Conservation (phyloP, 2,329 filamentous ascomycete genomes). For the Beauveria sp. region DNA sequence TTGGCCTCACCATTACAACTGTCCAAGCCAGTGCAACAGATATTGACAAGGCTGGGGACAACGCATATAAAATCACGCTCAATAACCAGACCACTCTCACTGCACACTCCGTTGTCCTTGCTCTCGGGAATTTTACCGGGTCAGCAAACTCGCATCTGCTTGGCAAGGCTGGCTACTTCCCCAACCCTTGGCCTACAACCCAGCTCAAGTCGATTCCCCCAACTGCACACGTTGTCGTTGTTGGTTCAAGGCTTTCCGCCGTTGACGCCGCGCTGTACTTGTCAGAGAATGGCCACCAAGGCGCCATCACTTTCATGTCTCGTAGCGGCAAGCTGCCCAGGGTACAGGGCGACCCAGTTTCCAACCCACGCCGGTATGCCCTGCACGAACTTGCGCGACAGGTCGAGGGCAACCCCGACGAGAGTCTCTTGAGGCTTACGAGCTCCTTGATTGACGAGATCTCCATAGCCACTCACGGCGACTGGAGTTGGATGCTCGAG, state of each 20-base stretch:
- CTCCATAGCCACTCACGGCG: neutral
- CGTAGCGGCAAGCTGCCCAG: constrained; percentile 7
- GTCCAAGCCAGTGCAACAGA: neutral
- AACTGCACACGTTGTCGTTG: constrained; percentile 1
- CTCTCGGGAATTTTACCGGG: constrained; percentile 7
- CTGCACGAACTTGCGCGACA: constrained; percentile 9
- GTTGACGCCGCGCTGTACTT: constrained; percentile 7
- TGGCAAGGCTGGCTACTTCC: constrained; percentile 4
- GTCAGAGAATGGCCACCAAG: constrained; percentile 3
- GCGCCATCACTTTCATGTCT: constrained; percentile 11
- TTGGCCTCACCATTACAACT: neutral
- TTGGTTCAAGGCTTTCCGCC: constrained; percentile 4
- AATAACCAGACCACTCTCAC: neutral
- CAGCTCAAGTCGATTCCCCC: neutral
- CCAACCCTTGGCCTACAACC: constrained; percentile 9
- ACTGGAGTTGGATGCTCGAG: constrained; percentile 11
- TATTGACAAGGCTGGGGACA: neutral
- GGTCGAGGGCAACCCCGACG: neutral
- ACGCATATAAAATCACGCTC: neutral
- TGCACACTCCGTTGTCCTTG: neutral
- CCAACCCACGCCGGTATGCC: constrained; percentile 2
- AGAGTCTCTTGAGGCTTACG: neutral
- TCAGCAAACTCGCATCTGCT: constrained; percentile 2
- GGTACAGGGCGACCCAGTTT: constrained; percentile 4
- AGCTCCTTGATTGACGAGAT: constrained; percentile 6